A percentile compares a stretch with the other conserved stretches of the same genome.
Conservation (phyloP, 148 eudicot species). For the Silene uniflora region DNA sequence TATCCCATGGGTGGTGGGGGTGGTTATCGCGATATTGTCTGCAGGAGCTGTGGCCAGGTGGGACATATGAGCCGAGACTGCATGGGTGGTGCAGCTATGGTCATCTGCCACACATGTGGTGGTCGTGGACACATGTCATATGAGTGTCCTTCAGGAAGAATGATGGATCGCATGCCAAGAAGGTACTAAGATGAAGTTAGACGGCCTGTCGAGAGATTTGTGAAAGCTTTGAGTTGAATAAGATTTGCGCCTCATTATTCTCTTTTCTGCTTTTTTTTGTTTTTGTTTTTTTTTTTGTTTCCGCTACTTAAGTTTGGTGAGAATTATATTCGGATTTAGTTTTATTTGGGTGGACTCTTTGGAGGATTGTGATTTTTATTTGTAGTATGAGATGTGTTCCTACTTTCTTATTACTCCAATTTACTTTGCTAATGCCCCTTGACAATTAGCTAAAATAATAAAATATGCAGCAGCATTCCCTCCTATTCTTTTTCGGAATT, state of each 20-base stretch:
- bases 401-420: no score
- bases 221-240: slow-evolving; percentile 6
- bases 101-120: slow-evolving; percentile 91
- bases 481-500: no score
- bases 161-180: slow-evolving; percentile 66
- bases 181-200: slow-evolving; percentile 50
- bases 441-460: no score
- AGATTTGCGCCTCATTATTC: slow-evolving; percentile 4
- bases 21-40: slow-evolving; percentile 60
- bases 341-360: not conserved
- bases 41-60: slow-evolving; percentile 75
- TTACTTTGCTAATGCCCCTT: no score
- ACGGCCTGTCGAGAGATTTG: not conserved
- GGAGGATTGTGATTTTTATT: not conserved
- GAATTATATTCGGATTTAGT: not conserved
- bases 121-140: slow-evolving; percentile 85
- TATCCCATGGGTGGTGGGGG: slow-evolving; percentile 12
- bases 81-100: slow-evolving; percentile 42
- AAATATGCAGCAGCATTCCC: no score
- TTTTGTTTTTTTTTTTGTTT: not conserved
- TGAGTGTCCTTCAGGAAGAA: slow-evolving; percentile 79
- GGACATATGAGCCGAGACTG: slow-evolving; percentile 98
- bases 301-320: not conserved
- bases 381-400: not conserved
- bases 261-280: not conserved